Evolutionary conservation across 2,329 filamentous ascomycete species (phyloP).

Genomic region (Fusarium gaditjirri): DNA sequence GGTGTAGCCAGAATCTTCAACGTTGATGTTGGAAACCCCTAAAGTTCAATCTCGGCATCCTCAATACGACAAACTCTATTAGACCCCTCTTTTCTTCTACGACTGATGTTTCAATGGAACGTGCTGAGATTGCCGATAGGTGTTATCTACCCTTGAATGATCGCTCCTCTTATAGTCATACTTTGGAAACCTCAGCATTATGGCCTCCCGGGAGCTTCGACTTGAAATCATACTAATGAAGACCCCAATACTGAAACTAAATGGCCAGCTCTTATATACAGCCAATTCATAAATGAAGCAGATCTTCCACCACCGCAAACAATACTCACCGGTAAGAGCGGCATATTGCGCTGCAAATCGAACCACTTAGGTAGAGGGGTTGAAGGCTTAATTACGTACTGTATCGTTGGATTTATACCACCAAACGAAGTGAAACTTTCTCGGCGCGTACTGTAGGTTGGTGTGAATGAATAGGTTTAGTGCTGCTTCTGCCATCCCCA

Average conservation of each 20-base stretch:
- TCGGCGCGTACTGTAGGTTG: slow-evolving; percentile 11
- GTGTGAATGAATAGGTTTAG: slow-evolving; percentile 1
- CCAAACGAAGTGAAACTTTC: neutral
- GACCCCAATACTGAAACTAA: slow-evolving; percentile 10
- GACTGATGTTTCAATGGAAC: neutral
- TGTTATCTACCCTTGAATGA: too few species aligned
- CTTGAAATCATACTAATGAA: slow-evolving; percentile 28
- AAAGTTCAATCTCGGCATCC: neutral
- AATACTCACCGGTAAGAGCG: slow-evolving; percentile 21
- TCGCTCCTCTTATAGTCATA: neutral
- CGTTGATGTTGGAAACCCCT: neutral
- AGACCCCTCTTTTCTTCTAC: neutral
- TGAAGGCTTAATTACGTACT: slow-evolving; percentile 13
- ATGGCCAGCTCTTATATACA: neutral
- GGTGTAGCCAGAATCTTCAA: neutral
- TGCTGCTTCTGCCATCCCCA: neutral
- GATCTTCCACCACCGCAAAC: neutral
- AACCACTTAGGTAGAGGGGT: neutral
- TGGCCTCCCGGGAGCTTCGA: slow-evolving; percentile 10
- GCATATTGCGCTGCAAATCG: slow-evolving; percentile 15
- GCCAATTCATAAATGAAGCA: neutral
- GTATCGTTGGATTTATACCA: neutral
- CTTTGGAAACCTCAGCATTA: neutral
- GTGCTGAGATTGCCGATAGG: too few species aligned
- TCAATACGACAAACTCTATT: neutral